Evolutionary conservation across 2,329 filamentous ascomycete species (phyloP), one percentile per base, ranked within the genome.

Genomic region (Grosmannia serpens): DNA sequence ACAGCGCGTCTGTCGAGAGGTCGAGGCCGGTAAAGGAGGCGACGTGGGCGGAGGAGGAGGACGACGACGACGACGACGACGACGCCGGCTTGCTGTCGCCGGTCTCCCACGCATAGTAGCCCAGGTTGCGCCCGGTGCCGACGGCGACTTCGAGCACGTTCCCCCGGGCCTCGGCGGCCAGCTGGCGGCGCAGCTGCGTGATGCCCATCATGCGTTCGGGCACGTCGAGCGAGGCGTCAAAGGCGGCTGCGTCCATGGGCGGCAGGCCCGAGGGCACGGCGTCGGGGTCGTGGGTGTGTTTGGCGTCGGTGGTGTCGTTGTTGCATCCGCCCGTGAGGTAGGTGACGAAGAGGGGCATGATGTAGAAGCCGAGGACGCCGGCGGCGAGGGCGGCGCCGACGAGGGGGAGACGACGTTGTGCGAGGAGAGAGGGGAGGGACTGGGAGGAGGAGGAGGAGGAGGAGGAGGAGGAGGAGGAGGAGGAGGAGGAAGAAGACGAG

Each of bases 101-200:
- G 17, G 70, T 69, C 22, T 71, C 73, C 81, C 82, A 86, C 65
- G 78, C 72, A 67, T 85, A 85, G 67, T 77, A 82, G 46, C 75
- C 72, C 20, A 85, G 66, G 64, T 86, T 86, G 15, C 83, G 74
- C 4, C 83, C 83, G 3, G 83, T 84, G 22, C 83, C 83, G 58
- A 85, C 76, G 22, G 82, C 82, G 15, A 86, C 74, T 68, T 86
- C 83, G 35, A 85, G 75, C 15, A 86, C 83, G 67, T 83, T 73
- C 2, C 83, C 83, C 0, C 67, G 67, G 7, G 78, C 82, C 35
- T 70, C 67, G 15, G 68, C 65, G 1, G 77, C 78, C 29, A 86
- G 70, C 26, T 71, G 70, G 55, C 71, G 71, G 13, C 83, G 76
- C 56, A 84, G 69, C 22, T 68, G 70, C 7, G 72, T 75, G 63